phyloP scores from a whole-genome alignment of 1,284 basidiomycete species.

The Irpex sp. region DNA sequence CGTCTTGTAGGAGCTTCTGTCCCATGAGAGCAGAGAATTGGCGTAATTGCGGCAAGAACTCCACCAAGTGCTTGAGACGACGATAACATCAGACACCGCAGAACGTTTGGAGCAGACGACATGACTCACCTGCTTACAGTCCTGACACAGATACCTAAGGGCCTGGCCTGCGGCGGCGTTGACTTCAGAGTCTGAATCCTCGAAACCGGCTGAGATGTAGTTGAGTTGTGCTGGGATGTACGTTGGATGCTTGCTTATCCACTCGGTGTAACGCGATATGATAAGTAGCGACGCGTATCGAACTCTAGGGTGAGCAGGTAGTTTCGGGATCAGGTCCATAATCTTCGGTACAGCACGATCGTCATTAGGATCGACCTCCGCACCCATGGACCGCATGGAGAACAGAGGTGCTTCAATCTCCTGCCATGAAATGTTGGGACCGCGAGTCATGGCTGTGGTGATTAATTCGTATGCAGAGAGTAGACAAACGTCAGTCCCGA shows the following conservation, averaged over 20 bases:
- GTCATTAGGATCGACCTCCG: constrained; percentile 84
- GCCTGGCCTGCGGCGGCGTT: constrained; percentile 95
- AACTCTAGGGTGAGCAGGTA: constrained; percentile 89
- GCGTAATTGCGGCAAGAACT: constrained; percentile 90
- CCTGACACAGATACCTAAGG: constrained; percentile 95
- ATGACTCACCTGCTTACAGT: constrained; percentile 77
- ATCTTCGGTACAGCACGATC: constrained; percentile 89
- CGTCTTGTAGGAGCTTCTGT: constrained; percentile 78
- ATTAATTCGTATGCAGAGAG: constrained; percentile 81
- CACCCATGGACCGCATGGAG: constrained; percentile 98
- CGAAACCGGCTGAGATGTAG: constrained; percentile 92
- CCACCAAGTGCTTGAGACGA: constrained; percentile 72
- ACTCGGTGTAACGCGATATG: constrained; percentile 94
- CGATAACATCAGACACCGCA: constrained; percentile 7
- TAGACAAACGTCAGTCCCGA: constrained; percentile 86
- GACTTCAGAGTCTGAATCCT: constrained; percentile 78
- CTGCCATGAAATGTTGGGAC: constrained; percentile 78
- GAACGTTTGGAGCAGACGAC: constrained; percentile 2
- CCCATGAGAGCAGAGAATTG: constrained; percentile 83
- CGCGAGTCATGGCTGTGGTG: constrained; percentile 62
- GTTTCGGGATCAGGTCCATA: constrained; percentile 89
- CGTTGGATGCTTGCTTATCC: constrained; percentile 89
- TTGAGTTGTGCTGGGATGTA: constrained; percentile 86
- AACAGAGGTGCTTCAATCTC: constrained; percentile 98
- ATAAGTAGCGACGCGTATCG: constrained; percentile 96